Evolutionary conservation across 441 rosid species (phyloP), one percentile per base, ranked within the genome.

Genomic region (Bruguiera hainesii): DNA sequence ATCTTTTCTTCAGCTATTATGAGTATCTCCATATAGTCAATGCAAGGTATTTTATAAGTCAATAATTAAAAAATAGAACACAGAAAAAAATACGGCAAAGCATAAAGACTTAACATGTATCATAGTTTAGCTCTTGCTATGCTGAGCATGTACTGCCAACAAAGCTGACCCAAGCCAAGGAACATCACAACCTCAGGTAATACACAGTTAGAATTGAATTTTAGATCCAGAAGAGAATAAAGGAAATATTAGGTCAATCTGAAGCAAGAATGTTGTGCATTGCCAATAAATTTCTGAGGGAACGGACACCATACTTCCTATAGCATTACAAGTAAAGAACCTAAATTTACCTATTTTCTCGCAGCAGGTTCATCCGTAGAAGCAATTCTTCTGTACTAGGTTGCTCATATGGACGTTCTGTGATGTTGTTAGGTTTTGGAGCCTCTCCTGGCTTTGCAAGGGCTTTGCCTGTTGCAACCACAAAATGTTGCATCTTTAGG

Each of bases 321-420:
- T 11, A 23, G 10, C 1, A 56, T 20, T 61, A 56, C 58, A 51
- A 4, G 49, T 15, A 7, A 59, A 61, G 30, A 30, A 63, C 50
- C 33, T 20, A 68, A 30, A 65, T 61, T 71, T 67, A 90, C 96
- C 84, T 78, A 75, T 88, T 78, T 70, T 93, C 90, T 72, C 66
- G 81, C 72, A 93, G 82, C 72, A 87, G 79, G 76, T 87, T 83
- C 68, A 88, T 83, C 26, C 92, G 87, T 35, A 82, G 80, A 79
- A 85, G 85, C 75, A 89, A 67, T 67, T 90, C 94, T 66, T 80
- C 82, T 25, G 77, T 74, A 77, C 84, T 89, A 42, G 85, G 92
- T 73, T 90, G 96, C 70, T 90, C 94, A 65, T 74, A 69, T 53
- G 83, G 79, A 78, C 25, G 25, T 57, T 66, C 70, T 18, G 73